Evolutionary conservation across 2,329 filamentous ascomycete species (phyloP), one percentile per base, ranked within the genome.

Genomic region (Fusarium incarnatum): DNA sequence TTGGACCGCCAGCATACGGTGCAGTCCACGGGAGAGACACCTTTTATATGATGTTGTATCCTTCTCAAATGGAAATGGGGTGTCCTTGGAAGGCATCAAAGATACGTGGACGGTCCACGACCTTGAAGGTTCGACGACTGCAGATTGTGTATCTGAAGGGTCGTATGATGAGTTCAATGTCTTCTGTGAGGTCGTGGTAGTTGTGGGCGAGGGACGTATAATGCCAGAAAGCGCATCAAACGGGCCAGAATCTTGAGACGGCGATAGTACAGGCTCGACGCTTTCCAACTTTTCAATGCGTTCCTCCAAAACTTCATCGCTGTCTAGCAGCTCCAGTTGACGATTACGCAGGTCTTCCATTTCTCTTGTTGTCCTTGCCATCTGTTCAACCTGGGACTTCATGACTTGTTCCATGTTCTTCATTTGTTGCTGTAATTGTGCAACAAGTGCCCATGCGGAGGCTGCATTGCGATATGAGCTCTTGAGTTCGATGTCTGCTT

Each of bases 51-150:
- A 87, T 42, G 82, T 85, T 16, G 87, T 89, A 69, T 89, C 86
- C 73, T 87, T 87, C 76, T 89, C 87, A 73, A 89, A 89, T 0
- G 87, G 87, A 68, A 89, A 88, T 7, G 86, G 84, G 59, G 86
- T 83, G 34, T 82, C 82, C 15, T 80, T 81, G 48, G 83, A 84
- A 6, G 87, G 87, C 40, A 89, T 80, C 15, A 89, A 81, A 4
- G 87, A 89, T 37, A 89, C 81, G 71, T 89, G 87, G 28, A 89
- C 85, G 3, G 87, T 89, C 87, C 87, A 89, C 8, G 81, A 78
- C 56, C 78, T 80, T 20, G 79, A 75, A 45, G 68, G 58, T 46
- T 53, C 45, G 41, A 34, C 30, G 30, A 60, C 49, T 46, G 64
- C 45, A 23, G 64, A 49, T 42, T 60, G 64, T 48, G 48, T 52